Evolutionary conservation across 768 basidiomycete species (phyloP).

Genomic region (Hypsizygus marmoreus): DNA sequence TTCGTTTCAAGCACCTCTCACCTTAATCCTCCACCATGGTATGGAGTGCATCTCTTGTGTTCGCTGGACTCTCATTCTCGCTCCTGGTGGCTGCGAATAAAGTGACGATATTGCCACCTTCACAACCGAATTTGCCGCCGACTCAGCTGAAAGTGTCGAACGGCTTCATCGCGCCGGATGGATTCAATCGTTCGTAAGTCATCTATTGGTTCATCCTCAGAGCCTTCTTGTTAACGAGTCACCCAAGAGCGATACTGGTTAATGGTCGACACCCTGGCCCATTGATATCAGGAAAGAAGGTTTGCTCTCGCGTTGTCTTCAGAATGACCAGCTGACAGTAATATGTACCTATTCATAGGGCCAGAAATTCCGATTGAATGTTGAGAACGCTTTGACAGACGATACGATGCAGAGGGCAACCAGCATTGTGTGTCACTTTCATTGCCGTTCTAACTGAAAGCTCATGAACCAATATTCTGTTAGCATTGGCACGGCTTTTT

Average conservation of each 20-base stretch:
- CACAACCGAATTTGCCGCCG: constrained; percentile 13
- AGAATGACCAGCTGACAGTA: not conserved
- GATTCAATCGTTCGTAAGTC: constrained; percentile 21
- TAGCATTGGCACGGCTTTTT: constrained; percentile 39
- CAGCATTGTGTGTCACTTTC: constrained; percentile 34
- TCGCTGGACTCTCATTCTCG: constrained; percentile 3
- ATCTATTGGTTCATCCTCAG: not conserved
- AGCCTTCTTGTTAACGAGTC: constrained; percentile 1
- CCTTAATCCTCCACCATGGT: constrained; percentile 7
- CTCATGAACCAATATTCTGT: not conserved
- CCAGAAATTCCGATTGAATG: constrained; percentile 41
- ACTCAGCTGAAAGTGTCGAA: constrained; percentile 21
- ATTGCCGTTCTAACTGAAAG: not conserved
- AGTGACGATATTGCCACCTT: constrained; percentile 9
- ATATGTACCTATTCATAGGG: constrained; percentile 25
- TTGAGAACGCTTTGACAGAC: constrained; percentile 39
- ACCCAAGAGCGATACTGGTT: constrained; percentile 28
- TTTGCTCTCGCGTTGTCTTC: not conserved
- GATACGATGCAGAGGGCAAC: constrained; percentile 39
- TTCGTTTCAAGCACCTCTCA: too few species aligned
- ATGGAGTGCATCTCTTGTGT: not conserved
- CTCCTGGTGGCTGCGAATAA: constrained; percentile 8
- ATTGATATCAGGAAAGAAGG: constrained; percentile 37
- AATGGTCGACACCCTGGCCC: constrained; percentile 36
- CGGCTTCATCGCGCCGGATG: constrained; percentile 24